Percentiles rank a stretch among this genome's conserved stretches.
These are phyloP conservation scores for Ceratobasidium sp. DNA, from an alignment of 1,284 basidiomycete genomes.

Conservation along the genomic window DNA sequence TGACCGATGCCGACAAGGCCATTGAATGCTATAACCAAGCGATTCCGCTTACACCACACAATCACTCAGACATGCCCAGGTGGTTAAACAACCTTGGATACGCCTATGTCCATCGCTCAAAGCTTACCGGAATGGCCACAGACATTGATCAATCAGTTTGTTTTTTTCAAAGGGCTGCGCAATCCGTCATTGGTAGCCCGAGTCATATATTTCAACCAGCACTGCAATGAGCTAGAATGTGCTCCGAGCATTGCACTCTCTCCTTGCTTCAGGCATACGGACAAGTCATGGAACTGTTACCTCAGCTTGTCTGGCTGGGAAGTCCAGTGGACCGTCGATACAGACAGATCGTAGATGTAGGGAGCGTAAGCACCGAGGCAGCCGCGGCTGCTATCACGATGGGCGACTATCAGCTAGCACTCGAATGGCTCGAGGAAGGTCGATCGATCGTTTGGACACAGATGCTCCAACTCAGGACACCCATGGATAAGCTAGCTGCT, in stretches of 20 bases:
- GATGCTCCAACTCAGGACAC: not conserved
- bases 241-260: not conserved
- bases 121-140: too few relatives aligned
- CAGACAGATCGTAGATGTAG: not conserved
- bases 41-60: not conserved
- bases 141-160: not conserved
- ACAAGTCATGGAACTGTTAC: not conserved
- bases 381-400: not conserved
- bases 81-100: not conserved
- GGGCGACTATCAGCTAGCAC: not conserved
- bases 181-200: not conserved
- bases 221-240: not conserved
- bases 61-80: not conserved
- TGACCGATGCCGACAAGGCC: not conserved
- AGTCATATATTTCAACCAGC: not conserved
- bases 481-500: not conserved
- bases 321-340: not conserved
- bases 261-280: not conserved
- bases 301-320: constrained; percentile 6
- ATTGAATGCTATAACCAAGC: not conserved
- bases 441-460: constrained; percentile 9
- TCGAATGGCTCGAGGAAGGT: constrained; percentile 15
- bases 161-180: not conserved
- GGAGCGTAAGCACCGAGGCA: not conserved
- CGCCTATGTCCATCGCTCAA: not conserved